Base-by-base conservation (phyloP, 805 yeast species). In the Metschnikowia drakensbergensis region DNA sequence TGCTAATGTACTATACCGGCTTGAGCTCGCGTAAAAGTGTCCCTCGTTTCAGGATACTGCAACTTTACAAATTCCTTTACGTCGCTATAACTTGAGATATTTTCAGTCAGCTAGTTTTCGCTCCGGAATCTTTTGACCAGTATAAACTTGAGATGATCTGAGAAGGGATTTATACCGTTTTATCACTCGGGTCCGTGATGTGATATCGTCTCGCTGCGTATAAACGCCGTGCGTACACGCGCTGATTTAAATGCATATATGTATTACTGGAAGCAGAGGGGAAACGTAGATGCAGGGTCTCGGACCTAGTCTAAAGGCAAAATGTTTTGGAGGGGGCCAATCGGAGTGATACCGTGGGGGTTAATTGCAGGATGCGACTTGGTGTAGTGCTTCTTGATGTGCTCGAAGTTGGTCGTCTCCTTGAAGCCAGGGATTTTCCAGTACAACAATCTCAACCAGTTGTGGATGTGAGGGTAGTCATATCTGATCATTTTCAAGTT, bases 311-410 rank as follows among this genome's bases (percentile, higher is more conserved):
- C 54, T 46, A 54, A 55, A 2, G 65, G 72, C 58, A 74, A 66
- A 51, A 90, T 86, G 60, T 88, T 68, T 31, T 96, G 96, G 36
- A 83, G 59, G 17, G 98, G 98, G 2, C 98, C 98, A 32, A 85
- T 58, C 3, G 98, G 96, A 3, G 96, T 86, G 54, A 94, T 86
- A 1, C 85, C 83, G 52, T 75, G 69, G 3, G 96, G 97, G 63
- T 92, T 94, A 65, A 89, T 85, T 42, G 77, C 78, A 37, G 78
- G 63, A 64, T 91, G 97, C 26, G 94, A 83, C 67, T 86, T 84
- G 38, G 96, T 90, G 72, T 92, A 92, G 70, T 91, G 97, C 60
- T 76, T 74, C 67, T 91, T 92, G 72, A 92, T 91, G 66, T 94
- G 98, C 35, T 85, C 88, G 61, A 94, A 88, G 63, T 86, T 76